phyloP scores from a whole-genome alignment of 1,284 basidiomycete species.

The Gomphus sp. region DNA sequence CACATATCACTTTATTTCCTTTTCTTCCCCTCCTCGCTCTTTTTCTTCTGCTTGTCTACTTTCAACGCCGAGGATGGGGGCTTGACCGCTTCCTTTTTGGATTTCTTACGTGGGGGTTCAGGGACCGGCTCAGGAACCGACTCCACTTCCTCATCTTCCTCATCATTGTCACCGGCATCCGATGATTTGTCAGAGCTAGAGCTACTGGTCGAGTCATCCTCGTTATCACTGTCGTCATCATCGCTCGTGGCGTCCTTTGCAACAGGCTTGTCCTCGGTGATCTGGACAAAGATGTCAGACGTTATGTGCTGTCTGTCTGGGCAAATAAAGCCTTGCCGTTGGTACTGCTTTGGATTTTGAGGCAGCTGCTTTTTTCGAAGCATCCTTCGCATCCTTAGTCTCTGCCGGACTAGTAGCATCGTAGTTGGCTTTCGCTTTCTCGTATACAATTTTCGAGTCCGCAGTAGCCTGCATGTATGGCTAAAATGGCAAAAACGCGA shows the following conservation, averaged over 20 bases:
- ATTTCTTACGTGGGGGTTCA: slow-evolving; percentile 11
- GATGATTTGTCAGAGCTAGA: slow-evolving; percentile 4
- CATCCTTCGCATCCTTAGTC: slow-evolving; percentile 10
- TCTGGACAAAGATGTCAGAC: background rate
- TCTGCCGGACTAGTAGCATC: slow-evolving; percentile 21
- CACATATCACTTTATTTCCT: background rate
- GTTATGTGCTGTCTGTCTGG: background rate
- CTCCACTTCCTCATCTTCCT: slow-evolving; percentile 13
- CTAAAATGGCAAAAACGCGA: slow-evolving; percentile 9
- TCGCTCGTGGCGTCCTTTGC: background rate
- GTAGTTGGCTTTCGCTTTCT: slow-evolving; percentile 26
- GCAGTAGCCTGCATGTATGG: slow-evolving; percentile 30
- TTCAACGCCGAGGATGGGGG: slow-evolving; percentile 6
- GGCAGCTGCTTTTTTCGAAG: background rate
- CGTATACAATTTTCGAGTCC: slow-evolving; percentile 21
- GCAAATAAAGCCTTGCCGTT: background rate
- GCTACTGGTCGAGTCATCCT: background rate
- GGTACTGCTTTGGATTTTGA: background rate
- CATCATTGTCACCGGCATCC: slow-evolving; percentile 3
- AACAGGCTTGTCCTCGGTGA: background rate
- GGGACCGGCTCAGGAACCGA: slow-evolving; percentile 10
- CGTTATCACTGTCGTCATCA: slow-evolving; percentile 3
- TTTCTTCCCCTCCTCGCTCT: background rate
- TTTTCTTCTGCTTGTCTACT: slow-evolving; percentile 7
- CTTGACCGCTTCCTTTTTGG: slow-evolving; percentile 11